Base-by-base conservation (phyloP, 345 rosid species). In the Carallia pectinifolia region DNA sequence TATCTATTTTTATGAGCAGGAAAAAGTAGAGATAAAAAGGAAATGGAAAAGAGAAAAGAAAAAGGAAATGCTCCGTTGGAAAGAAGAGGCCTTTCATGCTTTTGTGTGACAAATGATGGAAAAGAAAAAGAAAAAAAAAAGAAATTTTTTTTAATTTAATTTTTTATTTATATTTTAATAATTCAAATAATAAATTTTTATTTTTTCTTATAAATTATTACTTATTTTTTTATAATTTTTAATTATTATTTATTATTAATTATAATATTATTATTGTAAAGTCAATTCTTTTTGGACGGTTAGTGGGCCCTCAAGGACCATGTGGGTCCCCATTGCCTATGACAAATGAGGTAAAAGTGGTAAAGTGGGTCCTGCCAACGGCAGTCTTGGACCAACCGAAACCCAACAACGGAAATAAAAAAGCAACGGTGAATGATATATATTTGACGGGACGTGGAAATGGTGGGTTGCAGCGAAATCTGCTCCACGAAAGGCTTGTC, bases 221-320 rank as follows among this genome's bases (percentile, higher is more conserved):
- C 23, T 23, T 23, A 23, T 23, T 23, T 23, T 23, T 23, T 23
- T 23, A 23, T 23, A 23, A 23, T 23, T 23, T 23, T 23, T 23
- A 23, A 23, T 23, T 23, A 23, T 23, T 23, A 23, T 23, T 23
- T 23, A 23, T 23, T 23, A 23, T 23, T 23, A 23, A 23, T 23
- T 23, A 23, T 23, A 23, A 23, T 23, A 23, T 23, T 23, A 23
- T 23, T 23, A 23, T 23, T 23, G 23, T 8, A 23, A 30, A 12
- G 37, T 50, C 73, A 60, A 66, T 61, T 61, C 66, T 29, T 68
- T 58, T 58, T 58, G 71, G 71, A 53, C 64, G 71, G 71, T 58
- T 44, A 17, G 23, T 44, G 54, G 71, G 54, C 64, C 71, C 39
- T 58, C 15, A 67, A n/a, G n/a, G 55, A 50, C 67, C 36, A 29